Base-by-base conservation (phyloP, 148 eudicot species). In the Talinum fruticosum region DNA sequence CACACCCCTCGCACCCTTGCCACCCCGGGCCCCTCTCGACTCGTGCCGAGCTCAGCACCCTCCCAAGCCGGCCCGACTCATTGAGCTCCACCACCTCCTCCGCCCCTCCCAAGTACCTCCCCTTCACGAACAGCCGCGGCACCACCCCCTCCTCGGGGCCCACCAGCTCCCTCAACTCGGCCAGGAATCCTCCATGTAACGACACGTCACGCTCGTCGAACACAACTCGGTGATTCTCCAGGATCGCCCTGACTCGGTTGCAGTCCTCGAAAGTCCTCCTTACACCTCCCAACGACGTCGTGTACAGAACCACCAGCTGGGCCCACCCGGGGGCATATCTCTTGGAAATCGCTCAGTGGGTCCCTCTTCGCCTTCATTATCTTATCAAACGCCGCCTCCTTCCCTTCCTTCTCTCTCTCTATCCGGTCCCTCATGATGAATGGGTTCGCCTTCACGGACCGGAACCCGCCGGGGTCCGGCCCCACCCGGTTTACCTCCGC, bases 121-220 rank as follows among this genome's bases (percentile, higher is more conserved):
- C 94, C 78, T 91, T 92, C 59, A 94, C 87, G 67, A 95, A 95
- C 87, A 95, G 41, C 85, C 96, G 87, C 15, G 99, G 99, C 15
- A 92, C 95, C 0, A 66, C 86, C 18, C 69, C 86, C 16, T 74
- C 85, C 5, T 66, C 79, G 10, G 41, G 73, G 2, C 85, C 92
- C 35, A 91, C n/a, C 35, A 93, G 35, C 71, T 79, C 94, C 77
- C 75, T 88, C 79, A 92, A 68, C 90, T 95, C 96, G 36, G 18
- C 66, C 77, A 73, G 18, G 71, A 91, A 92, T 84, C 82, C 89
- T 6, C 87, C 88, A 66, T 95, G 97, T 41, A 96, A 49, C 36
- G 97, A 80, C 83, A 93, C 93, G 65, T 96, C 97, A 0, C 99
- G 89, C 83, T 96, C 99, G 73, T 96, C 99, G 34, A 89, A 93